A percentile compares a stretch with the other conserved stretches of the same genome.
These are phyloP conservation scores for Boletus reticulatus DNA, from an alignment of 768 basidiomycete genomes.

Conservation along the genomic window DNA sequence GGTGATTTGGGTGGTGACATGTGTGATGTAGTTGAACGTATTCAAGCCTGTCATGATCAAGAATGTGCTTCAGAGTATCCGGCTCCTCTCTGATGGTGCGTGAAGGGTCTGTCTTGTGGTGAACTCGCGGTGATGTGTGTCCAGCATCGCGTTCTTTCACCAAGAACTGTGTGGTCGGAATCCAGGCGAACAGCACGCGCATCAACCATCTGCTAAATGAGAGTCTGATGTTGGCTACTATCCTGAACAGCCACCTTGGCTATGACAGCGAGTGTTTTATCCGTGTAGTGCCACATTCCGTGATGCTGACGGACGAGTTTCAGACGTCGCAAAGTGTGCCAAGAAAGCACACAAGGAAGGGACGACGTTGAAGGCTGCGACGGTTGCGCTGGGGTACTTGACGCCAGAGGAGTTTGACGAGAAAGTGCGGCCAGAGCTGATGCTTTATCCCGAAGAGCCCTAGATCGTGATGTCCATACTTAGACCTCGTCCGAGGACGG, in stretches of 20 bases:
- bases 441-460: conserved; percentile 71
- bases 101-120: conserved; percentile 3
- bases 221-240: conserved; percentile 97
- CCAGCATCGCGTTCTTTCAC: conserved; percentile 89
- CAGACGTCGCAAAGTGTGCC: conserved; percentile 96
- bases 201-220: conserved; percentile 89
- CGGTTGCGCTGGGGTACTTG: conserved; percentile 81
- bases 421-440: conserved; percentile 90
- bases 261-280: conserved; percentile 85
- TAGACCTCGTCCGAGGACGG: conserved; percentile 17
- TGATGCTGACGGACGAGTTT: conserved; percentile 5
- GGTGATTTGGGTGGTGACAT: conserved; percentile 7
- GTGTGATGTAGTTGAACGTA: conserved; percentile 76
- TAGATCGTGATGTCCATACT: conserved; percentile 11
- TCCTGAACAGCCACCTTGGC: conserved; percentile 92
- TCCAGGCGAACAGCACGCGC: conserved; percentile 93
- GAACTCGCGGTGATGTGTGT: conserved; percentile 10
- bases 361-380: conserved; percentile 92
- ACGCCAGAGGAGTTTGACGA: conserved; percentile 91
- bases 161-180: conserved; percentile 95
- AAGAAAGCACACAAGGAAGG: conserved; percentile 99
- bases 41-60: conserved; percentile 99
- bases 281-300: background rate
- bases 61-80: conserved; percentile 95
- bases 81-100: conserved; percentile 87